Conservation (phyloP, 345 rosid species). For the Salix koriyanagi region DNA sequence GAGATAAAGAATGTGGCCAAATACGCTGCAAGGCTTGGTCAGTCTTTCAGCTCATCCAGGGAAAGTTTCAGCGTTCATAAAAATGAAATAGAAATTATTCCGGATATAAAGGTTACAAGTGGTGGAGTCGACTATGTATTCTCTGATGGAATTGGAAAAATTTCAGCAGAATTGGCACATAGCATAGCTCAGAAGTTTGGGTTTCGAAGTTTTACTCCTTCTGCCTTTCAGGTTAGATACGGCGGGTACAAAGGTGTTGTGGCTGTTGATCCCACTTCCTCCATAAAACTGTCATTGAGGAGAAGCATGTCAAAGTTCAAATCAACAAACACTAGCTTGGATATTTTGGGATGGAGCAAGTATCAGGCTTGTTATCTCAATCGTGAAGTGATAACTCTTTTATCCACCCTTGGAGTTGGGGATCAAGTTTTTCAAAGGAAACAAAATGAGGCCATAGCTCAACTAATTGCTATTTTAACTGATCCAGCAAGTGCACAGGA, state of each 20-base stretch:
- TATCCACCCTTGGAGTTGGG: conserved; percentile 48
- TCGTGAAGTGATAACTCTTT: conserved; percentile 50
- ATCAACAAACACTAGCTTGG: conserved; percentile 33
- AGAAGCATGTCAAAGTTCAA: conserved; percentile 36
- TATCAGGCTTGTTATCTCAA: conserved; percentile 55
- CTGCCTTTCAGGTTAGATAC: conserved; percentile 42
- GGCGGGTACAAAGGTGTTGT: conserved; percentile 69
- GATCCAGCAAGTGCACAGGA: conserved; percentile 16
- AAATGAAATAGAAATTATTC: conserved; percentile 39
- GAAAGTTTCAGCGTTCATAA: conserved; percentile 33
- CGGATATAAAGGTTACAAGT: conserved; percentile 36
- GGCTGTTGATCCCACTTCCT: conserved; percentile 56
- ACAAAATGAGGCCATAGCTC: conserved; percentile 11
- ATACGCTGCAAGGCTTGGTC: conserved; percentile 48
- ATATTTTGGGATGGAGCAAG: conserved; percentile 50
- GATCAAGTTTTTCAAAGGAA: conserved; percentile 22
- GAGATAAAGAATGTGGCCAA: conserved; percentile 53
- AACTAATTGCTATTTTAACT: conserved; percentile 18
- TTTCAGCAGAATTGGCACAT: conserved; percentile 47
- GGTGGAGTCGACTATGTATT: conserved; percentile 23
- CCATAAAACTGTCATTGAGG: conserved; percentile 38
- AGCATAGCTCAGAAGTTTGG: conserved; percentile 41
- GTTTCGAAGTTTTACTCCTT: conserved; percentile 22
- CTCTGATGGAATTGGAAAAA: conserved; percentile 61
- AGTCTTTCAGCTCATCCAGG: conserved; percentile 52